A percentile compares a stretch with the other conserved stretches of the same genome.
These are phyloP conservation scores for Globisporangium orthogonon DNA, from an alignment of 352 stramenopile genomes.

Conservation along the genomic window DNA sequence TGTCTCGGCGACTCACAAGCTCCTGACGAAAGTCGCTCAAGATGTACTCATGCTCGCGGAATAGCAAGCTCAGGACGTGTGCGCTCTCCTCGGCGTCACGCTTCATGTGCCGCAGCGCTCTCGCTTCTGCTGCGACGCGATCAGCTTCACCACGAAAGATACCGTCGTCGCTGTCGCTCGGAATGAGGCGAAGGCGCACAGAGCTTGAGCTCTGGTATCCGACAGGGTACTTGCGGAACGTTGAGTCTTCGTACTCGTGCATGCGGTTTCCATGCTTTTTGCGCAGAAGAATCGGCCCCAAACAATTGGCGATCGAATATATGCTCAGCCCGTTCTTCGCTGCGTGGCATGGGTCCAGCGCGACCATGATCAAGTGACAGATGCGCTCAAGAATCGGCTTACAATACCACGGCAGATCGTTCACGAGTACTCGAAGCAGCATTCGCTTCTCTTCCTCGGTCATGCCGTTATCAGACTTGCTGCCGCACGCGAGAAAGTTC, in stretches of 20 bases:
- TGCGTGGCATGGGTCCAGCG: constrained; percentile 47
- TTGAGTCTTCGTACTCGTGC: constrained; percentile 65
- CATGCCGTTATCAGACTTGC: constrained; percentile 24
- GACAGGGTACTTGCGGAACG: constrained; percentile 64
- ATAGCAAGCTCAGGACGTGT: constrained; percentile 55
- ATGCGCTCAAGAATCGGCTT: constrained; percentile 72
- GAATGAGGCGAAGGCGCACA: constrained; percentile 46
- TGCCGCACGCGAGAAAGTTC: constrained; percentile 57
- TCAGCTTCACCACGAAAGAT: constrained; percentile 32
- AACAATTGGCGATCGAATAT: constrained; percentile 54
- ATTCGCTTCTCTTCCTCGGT: constrained; percentile 46
- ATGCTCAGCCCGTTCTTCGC: constrained; percentile 64
- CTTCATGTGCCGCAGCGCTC: constrained; percentile 41
- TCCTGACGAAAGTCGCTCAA: constrained; percentile 59
- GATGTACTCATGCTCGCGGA: constrained; percentile 48
- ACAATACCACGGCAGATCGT: constrained; percentile 76
- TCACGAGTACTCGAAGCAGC: constrained; percentile 62
- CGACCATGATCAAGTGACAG: constrained; percentile 55
- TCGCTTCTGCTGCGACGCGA: constrained; percentile 26
- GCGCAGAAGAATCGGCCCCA: constrained; percentile 64
- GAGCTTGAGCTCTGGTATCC: constrained; percentile 48
- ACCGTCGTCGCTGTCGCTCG: constrained; percentile 26
- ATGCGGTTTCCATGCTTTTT: constrained; percentile 44
- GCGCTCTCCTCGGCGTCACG: constrained; percentile 63
- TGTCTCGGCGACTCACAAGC: constrained; percentile 29